Evolutionary conservation across 2,329 filamentous ascomycete species (phyloP).

Genomic region (Colletotrichum caudatum): DNA sequence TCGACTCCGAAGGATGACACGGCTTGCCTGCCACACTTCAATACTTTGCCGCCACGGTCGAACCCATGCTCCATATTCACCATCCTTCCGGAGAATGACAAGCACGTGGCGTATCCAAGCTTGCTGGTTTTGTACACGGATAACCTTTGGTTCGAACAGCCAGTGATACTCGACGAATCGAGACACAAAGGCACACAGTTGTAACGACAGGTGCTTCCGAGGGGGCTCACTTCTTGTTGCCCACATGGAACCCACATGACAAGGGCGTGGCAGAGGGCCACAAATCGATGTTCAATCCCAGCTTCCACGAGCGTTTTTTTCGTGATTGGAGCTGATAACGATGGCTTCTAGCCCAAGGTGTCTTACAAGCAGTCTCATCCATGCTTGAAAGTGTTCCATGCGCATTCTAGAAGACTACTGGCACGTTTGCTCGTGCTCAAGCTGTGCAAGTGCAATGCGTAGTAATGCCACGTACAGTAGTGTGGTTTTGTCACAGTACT

Average conservation of each 20-base stretch:
- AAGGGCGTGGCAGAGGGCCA: constrained; percentile 24
- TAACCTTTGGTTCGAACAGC: not conserved
- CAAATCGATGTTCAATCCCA: constrained; percentile 13
- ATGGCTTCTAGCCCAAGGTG: not conserved
- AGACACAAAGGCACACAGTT: constrained; percentile 28
- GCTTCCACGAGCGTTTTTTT: constrained; percentile 21
- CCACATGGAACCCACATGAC: constrained; percentile 32
- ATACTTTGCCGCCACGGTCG: constrained; percentile 46
- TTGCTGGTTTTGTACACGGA: constrained; percentile 15
- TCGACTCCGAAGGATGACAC: constrained; percentile 24
- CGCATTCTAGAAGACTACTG: constrained; percentile 17
- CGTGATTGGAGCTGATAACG: not conserved
- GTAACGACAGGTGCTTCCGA: constrained; percentile 25
- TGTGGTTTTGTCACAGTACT: constrained; percentile 1
- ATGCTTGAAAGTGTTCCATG: constrained; percentile 1
- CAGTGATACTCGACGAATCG: constrained; percentile 2
- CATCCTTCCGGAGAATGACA: constrained; percentile 17
- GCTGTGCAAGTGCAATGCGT: not conserved
- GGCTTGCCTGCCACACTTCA: constrained; percentile 33
- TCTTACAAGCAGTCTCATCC: not conserved
- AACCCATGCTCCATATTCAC: constrained; percentile 32
- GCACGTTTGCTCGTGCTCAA: not conserved
- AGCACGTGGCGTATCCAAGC: constrained; percentile 40
- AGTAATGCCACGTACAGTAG: constrained; percentile 5
- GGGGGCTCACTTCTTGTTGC: not conserved